phyloP scores from a whole-genome alignment of 176 grass and related monocot species.

The Otatea glauca region DNA sequence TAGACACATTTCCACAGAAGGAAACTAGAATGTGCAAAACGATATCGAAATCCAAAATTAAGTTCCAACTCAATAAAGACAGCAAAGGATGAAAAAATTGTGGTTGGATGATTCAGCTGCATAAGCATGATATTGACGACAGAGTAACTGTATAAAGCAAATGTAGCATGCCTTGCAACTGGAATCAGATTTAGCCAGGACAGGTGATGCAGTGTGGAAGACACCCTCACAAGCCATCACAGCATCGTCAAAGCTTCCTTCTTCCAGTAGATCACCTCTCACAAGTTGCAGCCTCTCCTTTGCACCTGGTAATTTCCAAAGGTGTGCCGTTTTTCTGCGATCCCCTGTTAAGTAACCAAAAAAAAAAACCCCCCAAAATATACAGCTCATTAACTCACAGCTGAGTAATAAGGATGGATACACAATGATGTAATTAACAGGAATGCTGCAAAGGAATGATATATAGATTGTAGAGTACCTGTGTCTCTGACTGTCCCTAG shows the following conservation, averaged over 20 bases:
- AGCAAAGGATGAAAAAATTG: background rate
- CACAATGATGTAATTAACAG: constrained; percentile 11
- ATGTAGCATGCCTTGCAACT: constrained; percentile 63
- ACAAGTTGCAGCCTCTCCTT: constrained; percentile 77
- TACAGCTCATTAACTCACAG: constrained; percentile 4
- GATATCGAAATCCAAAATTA: no score
- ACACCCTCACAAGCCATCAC: constrained; percentile 75
- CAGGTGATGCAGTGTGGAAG: constrained; percentile 85
- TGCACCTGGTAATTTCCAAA: constrained; percentile 80
- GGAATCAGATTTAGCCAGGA: constrained; percentile 66
- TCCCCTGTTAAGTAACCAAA: constrained; percentile 41
- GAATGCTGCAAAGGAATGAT: background rate
- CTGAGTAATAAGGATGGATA: background rate
- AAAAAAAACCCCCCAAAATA: background rate
- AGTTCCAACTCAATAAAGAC: no score
- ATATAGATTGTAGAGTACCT: constrained; percentile 39
- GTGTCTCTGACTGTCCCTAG: constrained; percentile 78
- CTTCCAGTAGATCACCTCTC: constrained; percentile 71
- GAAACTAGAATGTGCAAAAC: no score
- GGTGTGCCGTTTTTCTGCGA: constrained; percentile 60
- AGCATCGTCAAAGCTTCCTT: constrained; percentile 82
- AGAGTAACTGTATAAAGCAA: background rate
- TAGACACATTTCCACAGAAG: no score
- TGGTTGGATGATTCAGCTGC: background rate
- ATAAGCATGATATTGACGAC: background rate